phyloP scores from a whole-genome alignment of 495 filamentous ascomycete genomes.

The Penicillium ochrochloron region DNA sequence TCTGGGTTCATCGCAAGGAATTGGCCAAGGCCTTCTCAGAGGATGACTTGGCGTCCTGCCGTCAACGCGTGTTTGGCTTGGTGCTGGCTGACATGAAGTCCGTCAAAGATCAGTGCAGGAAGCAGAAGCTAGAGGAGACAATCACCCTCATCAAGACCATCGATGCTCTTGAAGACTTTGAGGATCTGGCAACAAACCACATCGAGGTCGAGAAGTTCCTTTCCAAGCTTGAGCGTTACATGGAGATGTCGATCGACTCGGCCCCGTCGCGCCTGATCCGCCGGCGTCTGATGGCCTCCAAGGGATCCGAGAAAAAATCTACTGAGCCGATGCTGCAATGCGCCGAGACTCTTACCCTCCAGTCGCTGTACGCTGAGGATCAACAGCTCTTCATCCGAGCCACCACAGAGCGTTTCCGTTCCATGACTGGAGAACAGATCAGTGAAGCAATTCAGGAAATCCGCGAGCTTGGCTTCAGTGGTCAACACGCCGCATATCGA shows the following conservation, averaged over 20 bases:
- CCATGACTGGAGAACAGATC: slow-evolving; percentile 37
- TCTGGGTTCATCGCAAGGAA: slow-evolving; percentile 43
- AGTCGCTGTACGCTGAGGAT: slow-evolving; percentile 47
- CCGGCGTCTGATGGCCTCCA: slow-evolving; percentile 44
- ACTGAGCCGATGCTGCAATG: slow-evolving; percentile 41
- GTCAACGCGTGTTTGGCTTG: slow-evolving; percentile 42
- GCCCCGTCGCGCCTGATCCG: slow-evolving; percentile 42
- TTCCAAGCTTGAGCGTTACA: slow-evolving; percentile 45
- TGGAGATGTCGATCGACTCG: slow-evolving; percentile 46
- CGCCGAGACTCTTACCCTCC: slow-evolving; percentile 43
- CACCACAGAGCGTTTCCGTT: slow-evolving; percentile 44
- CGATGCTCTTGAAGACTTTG: slow-evolving; percentile 51
- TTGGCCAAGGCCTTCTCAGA: slow-evolving; percentile 37
- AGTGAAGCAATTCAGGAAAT: slow-evolving; percentile 41
- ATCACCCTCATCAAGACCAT: slow-evolving; percentile 50
- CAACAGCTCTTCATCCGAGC: slow-evolving; percentile 48
- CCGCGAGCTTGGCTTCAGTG: slow-evolving; percentile 39
- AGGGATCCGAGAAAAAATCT: slow-evolving; percentile 36
- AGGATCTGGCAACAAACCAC: slow-evolving; percentile 45
- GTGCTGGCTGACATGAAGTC: slow-evolving; percentile 46
- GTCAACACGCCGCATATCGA: slow-evolving; percentile 36
- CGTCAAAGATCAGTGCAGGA: slow-evolving; percentile 47
- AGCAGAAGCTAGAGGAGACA: slow-evolving; percentile 47
- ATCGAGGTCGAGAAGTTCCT: slow-evolving; percentile 46
- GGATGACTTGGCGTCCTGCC: slow-evolving; percentile 39